phyloP scores from a whole-genome alignment of 1,284 basidiomycete species.

The Cryptococcus wingfieldii region DNA sequence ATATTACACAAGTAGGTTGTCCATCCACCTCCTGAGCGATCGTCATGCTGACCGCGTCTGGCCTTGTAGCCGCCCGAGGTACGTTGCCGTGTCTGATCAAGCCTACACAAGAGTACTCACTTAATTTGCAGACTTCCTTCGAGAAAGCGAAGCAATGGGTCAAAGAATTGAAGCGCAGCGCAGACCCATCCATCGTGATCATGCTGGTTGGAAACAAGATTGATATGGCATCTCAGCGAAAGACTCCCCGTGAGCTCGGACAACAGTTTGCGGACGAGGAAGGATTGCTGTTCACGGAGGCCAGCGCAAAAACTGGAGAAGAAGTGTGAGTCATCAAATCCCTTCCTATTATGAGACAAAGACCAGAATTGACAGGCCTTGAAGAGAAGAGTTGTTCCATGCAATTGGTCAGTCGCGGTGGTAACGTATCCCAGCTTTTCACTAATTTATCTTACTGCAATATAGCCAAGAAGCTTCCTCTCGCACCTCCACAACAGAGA shows the following conservation, averaged over 20 bases:
- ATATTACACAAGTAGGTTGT: conserved; percentile 68
- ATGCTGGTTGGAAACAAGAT: conserved; percentile 94
- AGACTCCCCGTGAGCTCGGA: conserved; percentile 72
- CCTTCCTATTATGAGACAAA: too few species aligned
- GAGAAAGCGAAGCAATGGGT: conserved; percentile 98
- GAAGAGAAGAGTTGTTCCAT: conserved; percentile 68
- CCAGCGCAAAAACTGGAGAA: conserved; percentile 89
- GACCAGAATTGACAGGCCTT: too few species aligned
- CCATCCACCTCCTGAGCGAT: background rate
- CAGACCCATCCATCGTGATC: conserved; percentile 93
- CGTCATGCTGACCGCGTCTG: conserved; percentile 11
- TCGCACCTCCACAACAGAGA: conserved; percentile 28
- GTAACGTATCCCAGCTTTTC: background rate
- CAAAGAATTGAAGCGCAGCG: conserved; percentile 91
- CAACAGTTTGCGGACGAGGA: conserved; percentile 93
- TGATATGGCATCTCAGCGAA: conserved; percentile 73
- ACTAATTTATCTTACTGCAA: background rate
- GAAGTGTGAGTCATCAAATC: conserved; percentile 56
- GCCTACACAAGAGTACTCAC: background rate
- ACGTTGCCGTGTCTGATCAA: conserved; percentile 3
- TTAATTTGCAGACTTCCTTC: conserved; percentile 56
- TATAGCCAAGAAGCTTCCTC: conserved; percentile 42
- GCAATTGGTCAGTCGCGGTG: conserved; percentile 55
- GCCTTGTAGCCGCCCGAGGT: conserved; percentile 33
- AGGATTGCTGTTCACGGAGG: conserved; percentile 91